These are phyloP conservation scores for Ogataea thermomethanolica DNA, from an alignment of 805 yeast species.

Conservation along the genomic window DNA sequence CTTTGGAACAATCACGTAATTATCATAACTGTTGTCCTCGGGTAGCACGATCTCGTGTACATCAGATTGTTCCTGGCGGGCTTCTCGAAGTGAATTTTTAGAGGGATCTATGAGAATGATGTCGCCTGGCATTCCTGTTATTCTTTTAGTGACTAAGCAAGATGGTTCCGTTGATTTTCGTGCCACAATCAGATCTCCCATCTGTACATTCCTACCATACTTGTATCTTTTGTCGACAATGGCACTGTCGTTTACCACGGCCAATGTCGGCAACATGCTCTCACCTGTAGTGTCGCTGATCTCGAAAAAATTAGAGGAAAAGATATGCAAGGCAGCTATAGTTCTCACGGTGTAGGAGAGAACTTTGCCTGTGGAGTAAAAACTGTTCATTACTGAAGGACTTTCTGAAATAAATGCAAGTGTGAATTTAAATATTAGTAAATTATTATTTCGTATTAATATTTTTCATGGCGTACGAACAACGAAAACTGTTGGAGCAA, in stretches of 20 bases:
- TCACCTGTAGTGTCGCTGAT: slow-evolving; percentile 76
- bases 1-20: slow-evolving; percentile 74
- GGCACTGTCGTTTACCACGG: slow-evolving; percentile 71
- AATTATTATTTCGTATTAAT: slow-evolving; percentile 1
- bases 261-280: slow-evolving; percentile 90
- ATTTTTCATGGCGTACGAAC: slow-evolving; percentile 53
- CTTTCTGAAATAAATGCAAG: too few relatives aligned
- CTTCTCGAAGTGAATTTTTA: slow-evolving; percentile 42
- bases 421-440: not conserved
- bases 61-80: slow-evolving; percentile 10
- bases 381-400: slow-evolving; percentile 1
- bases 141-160: slow-evolving; percentile 85
- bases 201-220: slow-evolving; percentile 59
- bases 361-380: slow-evolving; percentile 15
- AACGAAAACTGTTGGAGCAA: slow-evolving; percentile 70
- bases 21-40: slow-evolving; percentile 32
- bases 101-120: slow-evolving; percentile 78
- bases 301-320: slow-evolving; percentile 25
- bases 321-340: slow-evolving; percentile 62
- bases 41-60: slow-evolving; percentile 18
- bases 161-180: slow-evolving; percentile 85
- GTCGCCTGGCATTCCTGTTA: slow-evolving; percentile 97
- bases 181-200: slow-evolving; percentile 89
- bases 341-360: slow-evolving; percentile 47
- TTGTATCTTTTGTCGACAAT: slow-evolving; percentile 64